Evolutionary conservation across 192 early-diverging fungal species (phyloP).

Genomic region (Coemansia sp.): DNA sequence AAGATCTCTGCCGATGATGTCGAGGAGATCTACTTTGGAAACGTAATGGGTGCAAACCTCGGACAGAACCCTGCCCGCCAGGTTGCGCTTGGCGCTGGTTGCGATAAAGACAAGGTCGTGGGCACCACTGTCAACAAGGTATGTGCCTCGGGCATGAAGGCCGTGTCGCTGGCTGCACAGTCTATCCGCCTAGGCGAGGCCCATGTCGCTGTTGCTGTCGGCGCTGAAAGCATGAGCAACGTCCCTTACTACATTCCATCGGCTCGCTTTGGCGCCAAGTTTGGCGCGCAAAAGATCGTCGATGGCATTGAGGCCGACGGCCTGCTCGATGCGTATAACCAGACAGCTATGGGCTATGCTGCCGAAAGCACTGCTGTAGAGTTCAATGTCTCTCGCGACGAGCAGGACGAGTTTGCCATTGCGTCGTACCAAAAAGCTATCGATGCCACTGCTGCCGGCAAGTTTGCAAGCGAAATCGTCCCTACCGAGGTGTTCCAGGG

Average conservation of each 20-base stretch:
- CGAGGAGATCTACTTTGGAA: slow-evolving; percentile 77
- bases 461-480: slow-evolving; percentile 69
- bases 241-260: slow-evolving; percentile 80
- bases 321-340: slow-evolving; percentile 72
- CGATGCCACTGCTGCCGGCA: slow-evolving; percentile 61
- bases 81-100: slow-evolving; percentile 72
- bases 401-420: slow-evolving; percentile 79
- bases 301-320: slow-evolving; percentile 78
- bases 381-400: slow-evolving; percentile 72
- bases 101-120: slow-evolving; percentile 58
- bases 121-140: slow-evolving; percentile 84
- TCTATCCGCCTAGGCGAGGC: slow-evolving; percentile 71
- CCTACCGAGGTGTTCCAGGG: slow-evolving; percentile 67
- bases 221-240: slow-evolving; percentile 82
- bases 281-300: slow-evolving; percentile 68
- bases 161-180: slow-evolving; percentile 71
- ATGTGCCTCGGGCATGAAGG: slow-evolving; percentile 83
- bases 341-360: slow-evolving; percentile 75
- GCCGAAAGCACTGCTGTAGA: slow-evolving; percentile 81
- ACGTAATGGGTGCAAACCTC: slow-evolving; percentile 75
- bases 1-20: slow-evolving; percentile 63
- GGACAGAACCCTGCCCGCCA: slow-evolving; percentile 87
- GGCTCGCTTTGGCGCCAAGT: slow-evolving; percentile 75
- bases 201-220: slow-evolving; percentile 73
- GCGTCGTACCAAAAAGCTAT: slow-evolving; percentile 77